Base-by-base conservation (phyloP, 2,329 filamentous ascomycete genomes). In the Microdochium bolleyi region DNA sequence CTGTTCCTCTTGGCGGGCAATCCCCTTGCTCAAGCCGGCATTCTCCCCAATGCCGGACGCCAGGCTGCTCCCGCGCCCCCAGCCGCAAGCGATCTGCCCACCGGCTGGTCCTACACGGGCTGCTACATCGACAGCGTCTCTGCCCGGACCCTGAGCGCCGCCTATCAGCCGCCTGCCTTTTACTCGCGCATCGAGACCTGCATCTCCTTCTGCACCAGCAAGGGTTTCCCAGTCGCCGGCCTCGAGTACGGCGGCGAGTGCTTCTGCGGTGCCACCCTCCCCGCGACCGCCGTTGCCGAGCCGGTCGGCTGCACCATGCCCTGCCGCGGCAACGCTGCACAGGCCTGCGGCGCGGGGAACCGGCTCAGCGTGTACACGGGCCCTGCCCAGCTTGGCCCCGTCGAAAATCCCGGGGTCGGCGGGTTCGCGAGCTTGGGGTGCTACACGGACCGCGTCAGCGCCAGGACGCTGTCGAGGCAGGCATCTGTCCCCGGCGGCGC, bases 181-280 rank as follows among this genome's bases (percentile, higher is more conserved):
- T 46, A 46, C 41, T 46, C 41, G 7, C 41, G 41, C 41, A 37
- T 54, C 24, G 51, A 50, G 34, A 46, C 49, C n/a, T 54, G 53
- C 27, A 30, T 49, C 3, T 32, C 46, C 5, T 54, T 52, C 50
- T 54, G 53, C 48, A 38, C 51, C 19, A 30, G 32, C 13, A 14
- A 34, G n/a, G 49, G 49, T 34, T 37, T 50, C 14, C 46, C 53
- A 1, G 30, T 52, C 14, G 34, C 37, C 2, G 53, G 53, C 2
- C n/a, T 54, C 38, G 53, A 54, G 38, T 54, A 52, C 50, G 48
- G 46, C 24, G 50, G 50, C 48, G 53, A 54, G 51, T 54, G 53
- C 41, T 54, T 49, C 37, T 54, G 53, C 48, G 53, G 49, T 2
- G 49, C 32, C 24, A 21, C 46, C 32, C 24, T 49, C 3, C 50